Evolutionary conservation across 352 stramenopile genomes (phyloP), one percentile per base, ranked within the genome.

Genomic region (Phytophthora niederhauseri): DNA sequence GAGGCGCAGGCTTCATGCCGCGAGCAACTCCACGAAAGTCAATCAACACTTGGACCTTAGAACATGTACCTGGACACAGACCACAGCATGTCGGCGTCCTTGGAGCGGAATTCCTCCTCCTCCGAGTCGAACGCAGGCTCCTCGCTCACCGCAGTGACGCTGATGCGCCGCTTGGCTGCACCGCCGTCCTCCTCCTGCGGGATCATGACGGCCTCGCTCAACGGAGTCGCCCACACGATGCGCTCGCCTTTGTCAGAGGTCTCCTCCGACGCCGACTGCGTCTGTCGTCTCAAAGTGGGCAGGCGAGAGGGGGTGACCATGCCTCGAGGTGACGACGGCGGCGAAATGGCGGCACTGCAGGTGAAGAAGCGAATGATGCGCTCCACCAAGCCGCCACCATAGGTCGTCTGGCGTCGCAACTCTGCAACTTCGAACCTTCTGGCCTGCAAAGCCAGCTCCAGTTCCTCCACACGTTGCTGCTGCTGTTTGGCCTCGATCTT

Each of bases 351-450:
- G 11, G 79, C 75, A 72, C 79, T 94, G 78, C 88, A 96, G 8
- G 88, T 96, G 64, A 96, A 93, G 57, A 96, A 96, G n/a, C 86
- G 84, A 49, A 96, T 88, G 26, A 90, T 76, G 20, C 87, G 86
- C 75, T 93, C 86, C 14, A 94, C 65, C 0, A 94, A 57, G 4
- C 73, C 71, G 2, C 56, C 63, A 31, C 46, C 60, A 46, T 50
- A 56, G n/a, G 38, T 31, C 3, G 45, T 61, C 26, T 80, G 75
- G 58, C 90, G 75, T 2, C 80, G 81, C 20, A 90, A 61, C 15
- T 90, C 76, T 3, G 78, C 56, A 4, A 92, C 68, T 50, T 91
- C 82, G 3, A 82, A 78, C 48, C 84, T 71, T 17, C 77, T 71
- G 5, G 65, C 66, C 49, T 93, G 78, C 0, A 94, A 66, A 9